A percentile compares a stretch with the other conserved stretches of the same genome.
These are phyloP conservation scores for Pelagomonas calceolata DNA, from an alignment of 108 stramenopile species.

Conservation along the genomic window DNA sequence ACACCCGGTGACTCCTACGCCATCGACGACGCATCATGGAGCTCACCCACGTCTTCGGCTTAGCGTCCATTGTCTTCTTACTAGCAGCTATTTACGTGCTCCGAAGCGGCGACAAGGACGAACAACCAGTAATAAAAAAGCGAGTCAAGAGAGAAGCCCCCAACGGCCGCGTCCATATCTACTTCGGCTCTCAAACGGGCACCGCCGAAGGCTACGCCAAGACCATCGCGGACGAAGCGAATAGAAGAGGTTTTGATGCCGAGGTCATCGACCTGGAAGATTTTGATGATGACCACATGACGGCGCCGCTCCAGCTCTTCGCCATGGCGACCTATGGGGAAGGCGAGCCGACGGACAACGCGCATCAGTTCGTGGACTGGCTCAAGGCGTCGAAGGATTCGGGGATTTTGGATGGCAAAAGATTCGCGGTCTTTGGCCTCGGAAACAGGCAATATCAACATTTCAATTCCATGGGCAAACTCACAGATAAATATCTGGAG, in stretches of 20 bases:
- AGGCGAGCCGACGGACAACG: slow-evolving; percentile 98
- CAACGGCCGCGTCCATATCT: slow-evolving; percentile 26
- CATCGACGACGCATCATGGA: too few species aligned
- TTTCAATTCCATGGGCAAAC: slow-evolving; percentile 88
- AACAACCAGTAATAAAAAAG: too few species aligned
- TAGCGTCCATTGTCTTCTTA: too few species aligned
- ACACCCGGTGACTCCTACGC: too few species aligned
- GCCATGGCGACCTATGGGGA: slow-evolving; percentile 96
- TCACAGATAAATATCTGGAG: slow-evolving; percentile 56
- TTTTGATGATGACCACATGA: slow-evolving; percentile 41
- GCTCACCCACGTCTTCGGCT: too few species aligned
- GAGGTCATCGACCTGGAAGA: slow-evolving; percentile 79
- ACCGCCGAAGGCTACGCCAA: slow-evolving; percentile 92
- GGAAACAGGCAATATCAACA: slow-evolving; percentile 95
- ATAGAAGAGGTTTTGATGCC: slow-evolving; percentile 62
- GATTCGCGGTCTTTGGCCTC: slow-evolving; percentile 91
- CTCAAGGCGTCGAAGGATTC: slow-evolving; percentile 41
- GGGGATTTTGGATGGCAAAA: slow-evolving; percentile 34
- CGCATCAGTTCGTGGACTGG: slow-evolving; percentile 57
- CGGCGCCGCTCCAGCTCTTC: slow-evolving; percentile 53
- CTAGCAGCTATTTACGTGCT: too few species aligned
- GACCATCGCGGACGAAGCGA: slow-evolving; percentile 61
- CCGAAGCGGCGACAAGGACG: too few species aligned
- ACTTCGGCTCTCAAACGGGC: slow-evolving; percentile 94
- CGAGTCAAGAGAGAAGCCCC: too few species aligned